Conservation (phyloP, 805 yeast genomes). For the Candida adriatica region DNA sequence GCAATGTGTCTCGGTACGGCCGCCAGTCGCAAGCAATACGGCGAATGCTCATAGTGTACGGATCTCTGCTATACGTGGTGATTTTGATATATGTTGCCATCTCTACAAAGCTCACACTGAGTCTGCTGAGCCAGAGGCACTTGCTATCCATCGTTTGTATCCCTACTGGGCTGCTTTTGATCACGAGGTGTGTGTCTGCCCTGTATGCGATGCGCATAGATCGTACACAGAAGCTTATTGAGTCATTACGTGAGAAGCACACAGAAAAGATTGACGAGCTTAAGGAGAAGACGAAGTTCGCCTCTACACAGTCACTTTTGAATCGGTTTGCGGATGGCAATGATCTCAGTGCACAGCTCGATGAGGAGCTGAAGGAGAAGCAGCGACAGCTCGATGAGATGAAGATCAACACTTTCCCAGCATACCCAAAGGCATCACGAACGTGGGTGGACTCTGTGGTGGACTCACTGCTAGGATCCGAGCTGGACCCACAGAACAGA, state of each 20-base stretch:
- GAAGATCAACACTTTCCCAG: conserved; percentile 3
- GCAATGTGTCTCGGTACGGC: conserved; percentile 17
- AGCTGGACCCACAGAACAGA: conserved; percentile 48
- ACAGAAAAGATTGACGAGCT: conserved; percentile 54
- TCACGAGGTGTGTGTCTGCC: conserved; percentile 1
- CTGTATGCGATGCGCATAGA: conserved; percentile 7
- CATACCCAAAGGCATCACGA: conserved; percentile 2
- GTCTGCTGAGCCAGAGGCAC: background rate
- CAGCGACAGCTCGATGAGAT: conserved; percentile 32
- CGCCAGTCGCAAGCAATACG: conserved; percentile 4
- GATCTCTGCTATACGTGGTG: conserved; percentile 7
- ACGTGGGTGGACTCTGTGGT: conserved; percentile 30
- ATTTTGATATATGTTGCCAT: background rate
- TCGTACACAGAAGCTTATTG: conserved; percentile 16
- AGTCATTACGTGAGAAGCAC: conserved; percentile 38
- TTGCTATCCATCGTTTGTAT: background rate
- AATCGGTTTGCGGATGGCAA: conserved; percentile 53
- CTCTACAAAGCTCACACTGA: conserved; percentile 1
- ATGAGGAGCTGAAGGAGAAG: conserved; percentile 35
- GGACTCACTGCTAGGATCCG: conserved; percentile 49
- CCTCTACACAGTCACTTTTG: conserved; percentile 67
- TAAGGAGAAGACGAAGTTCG: conserved; percentile 66
- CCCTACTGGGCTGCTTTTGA: conserved; percentile 4
- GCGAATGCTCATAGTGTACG: conserved; percentile 8
- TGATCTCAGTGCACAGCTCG: conserved; percentile 37